Percentiles rank a stretch among this genome's conserved stretches.
phyloP scores from a whole-genome alignment of 352 stramenopile genomes.

The Globisporangium alternatum region DNA sequence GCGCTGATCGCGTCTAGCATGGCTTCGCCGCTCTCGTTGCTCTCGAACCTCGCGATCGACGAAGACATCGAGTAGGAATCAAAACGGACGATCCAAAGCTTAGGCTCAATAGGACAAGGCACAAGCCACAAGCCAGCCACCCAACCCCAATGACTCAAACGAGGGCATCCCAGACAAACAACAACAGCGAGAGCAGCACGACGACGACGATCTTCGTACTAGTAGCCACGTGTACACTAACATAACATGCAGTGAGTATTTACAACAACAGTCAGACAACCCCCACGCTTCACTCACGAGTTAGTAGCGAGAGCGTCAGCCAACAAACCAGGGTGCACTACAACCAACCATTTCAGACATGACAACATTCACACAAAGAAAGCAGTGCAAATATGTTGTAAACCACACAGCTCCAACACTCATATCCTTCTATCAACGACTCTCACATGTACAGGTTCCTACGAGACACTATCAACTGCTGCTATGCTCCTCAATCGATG shows the following conservation, averaged over 20 bases:
- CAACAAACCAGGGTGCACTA: too few species aligned
- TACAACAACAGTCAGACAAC: too few species aligned
- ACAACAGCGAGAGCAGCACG: neutral
- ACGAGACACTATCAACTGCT: neutral
- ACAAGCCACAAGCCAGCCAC: neutral
- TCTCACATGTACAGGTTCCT: neutral
- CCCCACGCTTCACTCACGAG: too few species aligned
- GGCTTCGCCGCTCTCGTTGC: neutral
- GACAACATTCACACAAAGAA: too few species aligned
- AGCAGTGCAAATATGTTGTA: too few species aligned
- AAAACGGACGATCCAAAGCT: neutral
- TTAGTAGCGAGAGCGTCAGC: too few species aligned
- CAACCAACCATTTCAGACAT: too few species aligned
- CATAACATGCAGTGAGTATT: neutral
- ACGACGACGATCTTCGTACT: neutral
- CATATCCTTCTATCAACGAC: too few species aligned
- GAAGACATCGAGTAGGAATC: neutral
- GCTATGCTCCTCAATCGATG: slow-evolving; percentile 5
- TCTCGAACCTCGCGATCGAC: slow-evolving; percentile 4
- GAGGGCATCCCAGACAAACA: neutral
- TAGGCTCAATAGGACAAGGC: neutral
- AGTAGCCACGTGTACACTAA: neutral
- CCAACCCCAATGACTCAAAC: neutral
- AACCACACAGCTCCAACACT: too few species aligned
- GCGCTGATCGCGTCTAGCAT: slow-evolving; percentile 7